Evolutionary conservation across 2,329 filamentous ascomycete genomes (phyloP).

Genomic region (Pseudogymnoascus sp.): DNA sequence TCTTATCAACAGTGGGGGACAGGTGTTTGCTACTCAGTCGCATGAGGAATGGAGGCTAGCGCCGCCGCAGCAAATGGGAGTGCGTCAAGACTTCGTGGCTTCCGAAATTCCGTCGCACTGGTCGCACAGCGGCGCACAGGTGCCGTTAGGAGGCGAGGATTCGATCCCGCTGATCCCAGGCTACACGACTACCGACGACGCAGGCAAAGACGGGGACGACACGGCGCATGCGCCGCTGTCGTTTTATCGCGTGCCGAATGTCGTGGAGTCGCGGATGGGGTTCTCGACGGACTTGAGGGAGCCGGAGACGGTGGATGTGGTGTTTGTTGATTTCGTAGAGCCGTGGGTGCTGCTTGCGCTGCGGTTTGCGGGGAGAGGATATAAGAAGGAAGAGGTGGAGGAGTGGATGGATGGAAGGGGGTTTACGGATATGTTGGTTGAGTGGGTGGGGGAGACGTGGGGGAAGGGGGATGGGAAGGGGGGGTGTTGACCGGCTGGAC

Average conservation of each 20-base stretch:
- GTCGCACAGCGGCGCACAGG: slow-evolving; percentile 25
- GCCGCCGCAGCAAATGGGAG: slow-evolving; percentile 25
- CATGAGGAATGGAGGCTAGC: slow-evolving; percentile 14
- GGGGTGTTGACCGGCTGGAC: too few species aligned
- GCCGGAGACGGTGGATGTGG: slow-evolving; percentile 73
- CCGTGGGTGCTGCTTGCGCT: slow-evolving; percentile 71
- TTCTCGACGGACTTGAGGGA: slow-evolving; percentile 42
- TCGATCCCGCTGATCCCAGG: slow-evolving; percentile 48
- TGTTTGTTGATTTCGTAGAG: slow-evolving; percentile 88
- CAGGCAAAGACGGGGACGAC: slow-evolving; percentile 79
- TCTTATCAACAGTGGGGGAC: slow-evolving; percentile 47
- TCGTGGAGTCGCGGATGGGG: slow-evolving; percentile 59
- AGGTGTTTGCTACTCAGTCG: slow-evolving; percentile 30
- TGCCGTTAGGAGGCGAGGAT: slow-evolving; percentile 24
- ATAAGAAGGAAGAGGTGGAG: slow-evolving; percentile 38
- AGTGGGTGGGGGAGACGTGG: slow-evolving; percentile 44
- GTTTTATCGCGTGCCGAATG: slow-evolving; percentile 75
- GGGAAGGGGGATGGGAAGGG: too few species aligned
- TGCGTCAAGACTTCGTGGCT: slow-evolving; percentile 12
- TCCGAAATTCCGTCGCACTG: not conserved
- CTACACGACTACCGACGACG: slow-evolving; percentile 84
- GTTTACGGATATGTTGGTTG: slow-evolving; percentile 46
- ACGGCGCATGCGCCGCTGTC: slow-evolving; percentile 68
- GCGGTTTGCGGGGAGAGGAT: slow-evolving; percentile 48
- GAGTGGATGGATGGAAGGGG: slow-evolving; percentile 42